Evolutionary conservation across 441 rosid species (phyloP), one percentile per base, ranked within the genome.

Genomic region (Bocquillonia castaneifolia): DNA sequence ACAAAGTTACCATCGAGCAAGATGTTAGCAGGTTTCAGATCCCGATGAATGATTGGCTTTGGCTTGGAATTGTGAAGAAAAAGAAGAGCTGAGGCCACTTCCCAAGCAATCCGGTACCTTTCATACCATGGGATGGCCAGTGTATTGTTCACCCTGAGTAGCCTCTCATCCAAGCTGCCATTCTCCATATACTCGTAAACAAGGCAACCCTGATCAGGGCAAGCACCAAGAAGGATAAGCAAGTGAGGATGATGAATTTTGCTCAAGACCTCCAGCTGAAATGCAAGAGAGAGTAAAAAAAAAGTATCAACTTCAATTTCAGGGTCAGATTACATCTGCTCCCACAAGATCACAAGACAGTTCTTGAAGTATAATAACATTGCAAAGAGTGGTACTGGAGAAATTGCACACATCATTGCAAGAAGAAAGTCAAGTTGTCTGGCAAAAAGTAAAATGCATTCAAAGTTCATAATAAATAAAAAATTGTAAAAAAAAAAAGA

Each of bases 181-280:
- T 88, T 92, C 77, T 88, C 87, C 98, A 92, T 86, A 72, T 84
- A 87, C 82, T 92, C 98, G 1, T 90, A 92, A 59, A 88, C 84
- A 60, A 92, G 80, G 67, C 96, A 88, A 10, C 91, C 90, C 0
- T 54, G 91, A 40, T 86, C 93, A 1, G 82, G 83, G 64, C 98
- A 93, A 54, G 98, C 98, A 53, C 98, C 98, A 53, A 93, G 78
- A 71, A 93, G 98, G 53, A 89, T 90, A 68, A 93, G 90, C 81
- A 93, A 79, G 85, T 93, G 92, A 0, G 96, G 98, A 63, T 93
- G 97, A 5, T 82, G 88, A 62, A 86, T 85, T 79, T 79, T 91
- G 84, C 93, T 89, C 83, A 93, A 83, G 73, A 93, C 78, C 58
- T 91, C 91, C 36, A 93, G 82, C 97, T 93, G 86, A 66, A 77